Conservation (phyloP, 768 basidiomycete species). For the Serendipita indica region DNA sequence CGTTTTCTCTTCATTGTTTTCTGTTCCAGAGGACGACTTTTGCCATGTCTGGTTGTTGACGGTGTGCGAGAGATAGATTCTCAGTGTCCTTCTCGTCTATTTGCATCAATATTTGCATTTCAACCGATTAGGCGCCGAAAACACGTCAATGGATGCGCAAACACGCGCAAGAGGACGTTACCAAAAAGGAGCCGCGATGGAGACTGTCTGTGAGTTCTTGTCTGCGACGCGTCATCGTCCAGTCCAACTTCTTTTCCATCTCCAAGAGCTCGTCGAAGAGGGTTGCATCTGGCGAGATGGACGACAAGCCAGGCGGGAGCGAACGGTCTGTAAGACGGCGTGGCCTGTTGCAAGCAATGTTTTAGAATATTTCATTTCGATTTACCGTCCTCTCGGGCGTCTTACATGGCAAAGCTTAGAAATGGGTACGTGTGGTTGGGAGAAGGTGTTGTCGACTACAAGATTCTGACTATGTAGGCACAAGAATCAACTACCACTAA, state of each 20-base stretch:
- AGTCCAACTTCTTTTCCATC: conserved; percentile 85
- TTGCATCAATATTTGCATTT: not conserved
- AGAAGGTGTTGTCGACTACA: not conserved
- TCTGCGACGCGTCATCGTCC: conserved; percentile 84
- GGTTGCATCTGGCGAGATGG: not conserved
- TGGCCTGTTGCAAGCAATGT: not conserved
- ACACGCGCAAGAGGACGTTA: not conserved
- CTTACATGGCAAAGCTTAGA: no score
- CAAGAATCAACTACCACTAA: not conserved
- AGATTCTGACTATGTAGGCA: not conserved
- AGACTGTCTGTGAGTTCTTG: conserved; percentile 68
- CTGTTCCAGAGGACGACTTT: conserved; percentile 17
- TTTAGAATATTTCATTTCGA: no score
- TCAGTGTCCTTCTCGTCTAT: conserved; percentile 67
- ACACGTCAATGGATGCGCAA: not conserved
- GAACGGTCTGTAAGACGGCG: not conserved
- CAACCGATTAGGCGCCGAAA: no score
- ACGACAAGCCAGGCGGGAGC: not conserved
- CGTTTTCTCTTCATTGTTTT: not conserved
- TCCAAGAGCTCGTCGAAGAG: conserved; percentile 79
- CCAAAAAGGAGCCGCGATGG: not conserved
- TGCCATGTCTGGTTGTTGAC: conserved; percentile 82
- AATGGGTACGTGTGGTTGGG: not conserved
- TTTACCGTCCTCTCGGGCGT: no score
- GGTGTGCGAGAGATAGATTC: conserved; percentile 80